Percentiles rank a stretch among this genome's conserved stretches.
Conservation (phyloP, 2,329 filamentous ascomycete species). For the Sporothrix pallida region DNA sequence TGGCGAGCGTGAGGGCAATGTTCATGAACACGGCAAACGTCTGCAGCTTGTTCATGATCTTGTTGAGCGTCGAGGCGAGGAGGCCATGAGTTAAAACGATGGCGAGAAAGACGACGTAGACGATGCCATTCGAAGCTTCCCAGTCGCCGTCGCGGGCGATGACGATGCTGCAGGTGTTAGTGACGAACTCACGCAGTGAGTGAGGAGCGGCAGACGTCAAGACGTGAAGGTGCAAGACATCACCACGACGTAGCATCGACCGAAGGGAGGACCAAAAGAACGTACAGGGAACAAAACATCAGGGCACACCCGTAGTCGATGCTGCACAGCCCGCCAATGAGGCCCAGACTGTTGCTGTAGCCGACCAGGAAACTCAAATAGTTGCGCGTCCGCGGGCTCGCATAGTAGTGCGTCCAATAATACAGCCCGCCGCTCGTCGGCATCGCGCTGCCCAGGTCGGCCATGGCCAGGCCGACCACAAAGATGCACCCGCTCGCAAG, state of each 20-base stretch:
- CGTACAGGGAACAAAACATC: constrained; percentile 62
- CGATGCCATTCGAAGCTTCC: constrained; percentile 59
- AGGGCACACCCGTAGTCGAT: constrained; percentile 63
- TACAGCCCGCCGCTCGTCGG: constrained; percentile 65
- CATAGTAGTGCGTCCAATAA: constrained; percentile 66
- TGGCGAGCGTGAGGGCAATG: constrained; percentile 60
- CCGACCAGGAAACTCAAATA: constrained; percentile 65
- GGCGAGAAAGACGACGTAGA: constrained; percentile 63
- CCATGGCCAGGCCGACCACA: constrained; percentile 64
- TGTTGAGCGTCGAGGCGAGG: constrained; percentile 58
- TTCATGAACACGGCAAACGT: constrained; percentile 62
- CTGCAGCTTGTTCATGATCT: constrained; percentile 65
- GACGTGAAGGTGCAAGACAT: background rate
- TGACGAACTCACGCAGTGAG: background rate
- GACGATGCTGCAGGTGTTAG: constrained; percentile 50
- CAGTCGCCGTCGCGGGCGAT: constrained; percentile 62
- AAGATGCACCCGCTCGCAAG: constrained; percentile 63
- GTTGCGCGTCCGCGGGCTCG: constrained; percentile 59
- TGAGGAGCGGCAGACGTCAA: background rate
- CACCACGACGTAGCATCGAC: background rate
- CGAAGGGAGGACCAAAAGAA: background rate
- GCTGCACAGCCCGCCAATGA: constrained; percentile 66
- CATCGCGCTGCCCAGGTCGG: constrained; percentile 60
- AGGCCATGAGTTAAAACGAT: constrained; percentile 61
- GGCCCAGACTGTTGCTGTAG: constrained; percentile 65